Evolutionary conservation across 2,329 filamentous ascomycete species (phyloP).

Genomic region (Coniochaeta sp.): DNA sequence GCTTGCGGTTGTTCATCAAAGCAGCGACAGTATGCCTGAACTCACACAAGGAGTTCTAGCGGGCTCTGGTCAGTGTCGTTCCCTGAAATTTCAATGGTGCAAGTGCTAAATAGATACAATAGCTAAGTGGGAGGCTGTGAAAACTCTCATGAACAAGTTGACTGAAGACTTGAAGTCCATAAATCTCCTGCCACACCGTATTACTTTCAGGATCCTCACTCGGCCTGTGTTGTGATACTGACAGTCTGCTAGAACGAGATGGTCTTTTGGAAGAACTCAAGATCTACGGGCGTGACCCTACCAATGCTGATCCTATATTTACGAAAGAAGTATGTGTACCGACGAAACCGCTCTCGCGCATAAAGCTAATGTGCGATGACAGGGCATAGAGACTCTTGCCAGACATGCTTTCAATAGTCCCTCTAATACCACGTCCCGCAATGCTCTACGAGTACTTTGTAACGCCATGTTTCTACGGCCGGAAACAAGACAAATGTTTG

Average conservation of each 20-base stretch:
- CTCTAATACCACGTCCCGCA: conserved; percentile 57
- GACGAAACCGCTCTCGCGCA: background rate
- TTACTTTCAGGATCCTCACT: conserved; percentile 19
- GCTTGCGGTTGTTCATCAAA: background rate
- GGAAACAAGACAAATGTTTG: conserved; percentile 62
- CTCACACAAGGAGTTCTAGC: conserved; percentile 22
- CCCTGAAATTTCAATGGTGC: background rate
- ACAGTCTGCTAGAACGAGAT: conserved; percentile 47
- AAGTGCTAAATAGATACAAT: conserved; percentile 1
- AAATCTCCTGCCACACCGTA: conserved; percentile 52
- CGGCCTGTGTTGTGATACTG: conserved; percentile 7
- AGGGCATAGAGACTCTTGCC: conserved; percentile 70
- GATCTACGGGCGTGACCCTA: conserved; percentile 64
- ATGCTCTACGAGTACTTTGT: conserved; percentile 74
- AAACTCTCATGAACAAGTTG: conserved; percentile 54
- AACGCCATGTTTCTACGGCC: conserved; percentile 71
- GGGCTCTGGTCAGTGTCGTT: conserved; percentile 31
- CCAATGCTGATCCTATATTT: conserved; percentile 74
- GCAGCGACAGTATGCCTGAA: background rate
- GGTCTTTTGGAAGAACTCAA: conserved; percentile 63
- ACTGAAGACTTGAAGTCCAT: conserved; percentile 53
- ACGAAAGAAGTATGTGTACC: conserved; percentile 54
- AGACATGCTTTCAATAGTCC: conserved; percentile 65
- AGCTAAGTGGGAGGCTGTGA: conserved; percentile 65
- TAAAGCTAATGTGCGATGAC: conserved; percentile 4